A percentile compares a stretch with the other conserved stretches of the same genome.
phyloP scores from a whole-genome alignment of 345 rosid genomes.

The Leavenworthia alabamica region DNA sequence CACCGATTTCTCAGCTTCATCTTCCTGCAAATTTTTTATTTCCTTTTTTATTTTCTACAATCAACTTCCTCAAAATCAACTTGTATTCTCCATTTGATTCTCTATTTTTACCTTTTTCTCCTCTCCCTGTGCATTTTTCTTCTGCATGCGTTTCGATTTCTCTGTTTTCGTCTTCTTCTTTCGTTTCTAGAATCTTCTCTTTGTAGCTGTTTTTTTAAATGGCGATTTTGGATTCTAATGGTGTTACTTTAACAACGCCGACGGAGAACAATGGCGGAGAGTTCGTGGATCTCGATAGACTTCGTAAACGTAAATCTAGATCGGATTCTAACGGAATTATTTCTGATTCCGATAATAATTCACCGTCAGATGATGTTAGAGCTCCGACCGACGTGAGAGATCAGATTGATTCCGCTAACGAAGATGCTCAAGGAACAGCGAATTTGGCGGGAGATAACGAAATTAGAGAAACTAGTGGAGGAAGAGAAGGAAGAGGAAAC shows the following conservation, averaged over 20 bases:
- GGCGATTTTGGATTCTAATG: constrained; percentile 38
- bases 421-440: constrained; percentile 14
- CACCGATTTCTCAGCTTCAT: too few relatives aligned
- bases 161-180: neutral
- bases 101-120: neutral
- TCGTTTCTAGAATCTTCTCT: neutral
- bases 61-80: too few relatives aligned
- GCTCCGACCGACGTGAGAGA: constrained; percentile 22
- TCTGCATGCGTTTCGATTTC: constrained; percentile 23
- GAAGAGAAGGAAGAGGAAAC: constrained; percentile 7
- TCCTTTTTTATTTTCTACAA: too few relatives aligned
- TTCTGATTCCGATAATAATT: constrained; percentile 6
- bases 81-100: constrained; percentile 12
- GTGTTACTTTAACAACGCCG: neutral
- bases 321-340: constrained; percentile 17
- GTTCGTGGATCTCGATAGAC: constrained; percentile 40
- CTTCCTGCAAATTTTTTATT: too few relatives aligned
- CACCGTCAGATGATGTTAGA: constrained; percentile 16
- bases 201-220: constrained; percentile 14
- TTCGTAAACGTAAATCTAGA: constrained; percentile 38
- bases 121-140: neutral
- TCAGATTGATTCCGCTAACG: constrained; percentile 25
- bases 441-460: constrained; percentile 32
- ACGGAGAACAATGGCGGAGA: constrained; percentile 32
- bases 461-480: constrained; percentile 31